Conservation (phyloP, 2,329 filamentous ascomycete genomes). For the Pseudogymnoascus sp. region DNA sequence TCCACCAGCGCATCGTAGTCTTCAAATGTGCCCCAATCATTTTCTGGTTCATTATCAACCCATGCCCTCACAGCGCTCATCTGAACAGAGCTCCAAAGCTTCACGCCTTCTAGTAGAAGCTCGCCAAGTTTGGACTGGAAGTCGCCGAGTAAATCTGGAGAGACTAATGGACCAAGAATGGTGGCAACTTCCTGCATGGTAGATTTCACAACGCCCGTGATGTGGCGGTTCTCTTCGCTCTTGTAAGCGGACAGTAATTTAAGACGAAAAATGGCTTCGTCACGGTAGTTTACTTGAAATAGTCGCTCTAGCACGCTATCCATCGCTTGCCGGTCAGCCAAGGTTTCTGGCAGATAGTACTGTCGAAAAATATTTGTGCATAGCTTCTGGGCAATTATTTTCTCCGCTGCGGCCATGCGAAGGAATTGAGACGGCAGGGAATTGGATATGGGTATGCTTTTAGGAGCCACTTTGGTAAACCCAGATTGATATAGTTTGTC, state of each 20-base stretch:
- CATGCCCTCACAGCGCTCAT: neutral
- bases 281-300: neutral
- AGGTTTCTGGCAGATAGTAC: slow-evolving; percentile 11
- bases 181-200: slow-evolving; percentile 7
- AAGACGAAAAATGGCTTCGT: slow-evolving; percentile 11
- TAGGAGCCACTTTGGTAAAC: slow-evolving; percentile 2
- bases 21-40: neutral
- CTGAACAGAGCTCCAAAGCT: slow-evolving; percentile 10
- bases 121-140: slow-evolving; percentile 10
- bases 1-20: slow-evolving; percentile 6
- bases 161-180: slow-evolving; percentile 7
- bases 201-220: neutral
- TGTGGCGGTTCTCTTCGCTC: neutral
- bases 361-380: slow-evolving; percentile 10
- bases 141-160: neutral
- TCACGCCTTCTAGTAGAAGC: slow-evolving; percentile 8
- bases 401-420: slow-evolving; percentile 12
- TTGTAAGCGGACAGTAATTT: slow-evolving; percentile 10
- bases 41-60: slow-evolving; percentile 5
- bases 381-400: slow-evolving; percentile 11
- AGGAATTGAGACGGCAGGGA: slow-evolving; percentile 9
- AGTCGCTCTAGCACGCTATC: slow-evolving; percentile 8
- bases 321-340: neutral
- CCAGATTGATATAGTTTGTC: neutral
- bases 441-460: slow-evolving; percentile 8